Evolutionary conservation across 164 flowering plant genomes (phyloP), one percentile per base, ranked within the genome.

Genomic region (Liquidambar formosana): DNA sequence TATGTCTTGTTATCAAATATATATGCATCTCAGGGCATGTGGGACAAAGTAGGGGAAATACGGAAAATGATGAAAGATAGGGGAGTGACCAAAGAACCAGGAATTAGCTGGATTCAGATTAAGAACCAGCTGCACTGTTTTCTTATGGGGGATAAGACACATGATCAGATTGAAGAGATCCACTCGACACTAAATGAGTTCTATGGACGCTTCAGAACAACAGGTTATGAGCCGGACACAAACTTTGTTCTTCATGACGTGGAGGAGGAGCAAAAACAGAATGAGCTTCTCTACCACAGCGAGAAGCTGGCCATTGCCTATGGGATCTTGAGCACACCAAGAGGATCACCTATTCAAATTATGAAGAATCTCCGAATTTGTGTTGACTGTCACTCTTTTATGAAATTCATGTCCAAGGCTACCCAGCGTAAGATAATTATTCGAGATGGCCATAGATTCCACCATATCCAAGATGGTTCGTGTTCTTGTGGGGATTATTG

Each of bases 341-440:
- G 43, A 8, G 78, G 78, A 44, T 47, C 72, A 8, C 75, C 85
- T 0, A 68, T 84, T 43, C 78, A 72, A 66, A 78, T 84, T 25
- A 74, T 78, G 79, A 84, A 81, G 74, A 84, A 79, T 63, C 82
- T 81, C 25, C 73, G 85, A 4, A 76, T 81, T 45, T 83, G 87
- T 63, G 81, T 77, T 12, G 85, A 81, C 61, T 81, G 87, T 53
- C 85, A 80, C 66, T 61, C 71, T 15, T 78, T 81, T 60, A 56
- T 71, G 56, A 84, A 84, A 68, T 76, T 76, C 46, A 23, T 79
- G 45, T 78, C 85, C 38, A 69, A 63, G 63, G 62, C 71, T 66
- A 64, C 76, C 16, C 33, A 45, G 23, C 68, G 82, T 46, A 70
- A 75, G 58, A 83, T 83, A 44, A 57, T 61, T 27, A 70, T 82